These are phyloP conservation scores for Nicotiana paniculata DNA, from an alignment of 257 asterid species.

Conservation along the genomic window DNA sequence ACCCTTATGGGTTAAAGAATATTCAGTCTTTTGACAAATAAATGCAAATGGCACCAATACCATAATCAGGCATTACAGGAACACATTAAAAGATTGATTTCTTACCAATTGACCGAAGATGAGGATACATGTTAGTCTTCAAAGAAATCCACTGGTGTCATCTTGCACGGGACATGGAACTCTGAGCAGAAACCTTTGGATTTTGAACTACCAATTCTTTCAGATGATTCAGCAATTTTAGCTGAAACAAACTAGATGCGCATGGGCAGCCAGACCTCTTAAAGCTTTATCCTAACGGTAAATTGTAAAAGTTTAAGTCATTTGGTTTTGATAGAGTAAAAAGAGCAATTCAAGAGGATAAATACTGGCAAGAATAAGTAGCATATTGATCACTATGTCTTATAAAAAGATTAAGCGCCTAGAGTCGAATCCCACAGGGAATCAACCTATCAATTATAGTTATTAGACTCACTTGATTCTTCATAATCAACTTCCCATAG, in stretches of 20 bases:
- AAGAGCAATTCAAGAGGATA: too few species aligned
- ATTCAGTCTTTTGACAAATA: background rate
- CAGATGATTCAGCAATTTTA: constrained; percentile 28
- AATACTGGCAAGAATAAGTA: too few species aligned
- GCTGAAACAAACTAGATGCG: constrained; percentile 19
- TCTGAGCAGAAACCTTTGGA: constrained; percentile 39
- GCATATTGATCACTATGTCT: too few species aligned
- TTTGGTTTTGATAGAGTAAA: too few species aligned
- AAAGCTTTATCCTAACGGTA: too few species aligned
- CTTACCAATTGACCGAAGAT: constrained; percentile 79
- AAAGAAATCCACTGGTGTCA: constrained; percentile 75
- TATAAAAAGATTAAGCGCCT: too few species aligned
- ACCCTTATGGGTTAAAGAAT: too few species aligned
- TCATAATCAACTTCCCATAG: too few species aligned
- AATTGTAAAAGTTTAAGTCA: too few species aligned
- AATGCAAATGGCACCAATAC: background rate
- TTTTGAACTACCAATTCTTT: constrained; percentile 22
- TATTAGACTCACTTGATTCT: too few species aligned
- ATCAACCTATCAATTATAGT: too few species aligned
- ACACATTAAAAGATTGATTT: background rate
- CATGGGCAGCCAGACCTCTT: background rate
- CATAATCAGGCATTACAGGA: background rate
- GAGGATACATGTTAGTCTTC: constrained; percentile 61
- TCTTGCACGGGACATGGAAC: constrained; percentile 47
- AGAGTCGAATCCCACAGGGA: too few species aligned